phyloP scores from a whole-genome alignment of 2,329 filamentous ascomycete species.

The Neofusicoccum parvum region DNA sequence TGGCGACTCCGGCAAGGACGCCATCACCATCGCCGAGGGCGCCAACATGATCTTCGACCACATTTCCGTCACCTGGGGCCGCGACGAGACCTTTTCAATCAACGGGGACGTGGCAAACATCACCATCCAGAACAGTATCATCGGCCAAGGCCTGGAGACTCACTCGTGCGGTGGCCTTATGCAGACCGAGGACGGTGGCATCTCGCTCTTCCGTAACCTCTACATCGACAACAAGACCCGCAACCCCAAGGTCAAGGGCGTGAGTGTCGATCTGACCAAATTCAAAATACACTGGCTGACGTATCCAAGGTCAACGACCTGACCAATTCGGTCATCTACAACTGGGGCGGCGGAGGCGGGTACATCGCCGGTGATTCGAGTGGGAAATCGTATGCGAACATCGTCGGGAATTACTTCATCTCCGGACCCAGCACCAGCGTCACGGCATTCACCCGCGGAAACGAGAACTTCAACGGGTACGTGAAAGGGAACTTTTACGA shows the following conservation, averaged over 20 bases:
- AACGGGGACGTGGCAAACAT: constrained; percentile 50
- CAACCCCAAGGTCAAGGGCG: constrained; percentile 48
- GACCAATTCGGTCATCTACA: constrained; percentile 55
- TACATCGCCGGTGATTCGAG: constrained; percentile 58
- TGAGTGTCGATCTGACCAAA: too few species aligned
- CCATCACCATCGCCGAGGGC: constrained; percentile 56
- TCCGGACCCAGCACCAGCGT: constrained; percentile 54
- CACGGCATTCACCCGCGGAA: constrained; percentile 58
- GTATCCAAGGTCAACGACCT: constrained; percentile 61
- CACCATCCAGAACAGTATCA: constrained; percentile 57
- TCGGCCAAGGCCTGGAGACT: constrained; percentile 56
- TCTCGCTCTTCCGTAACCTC: constrained; percentile 57
- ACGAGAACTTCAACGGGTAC: constrained; percentile 56
- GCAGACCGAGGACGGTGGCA: constrained; percentile 50
- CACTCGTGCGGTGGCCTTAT: constrained; percentile 57
- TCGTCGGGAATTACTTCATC: constrained; percentile 62
- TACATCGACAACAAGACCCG: constrained; percentile 62
- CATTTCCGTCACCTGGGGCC: constrained; percentile 57
- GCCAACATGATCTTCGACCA: constrained; percentile 61
- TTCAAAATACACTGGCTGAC: not conserved
- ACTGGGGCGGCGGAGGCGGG: constrained; percentile 57
- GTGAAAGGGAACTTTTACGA: constrained; percentile 58
- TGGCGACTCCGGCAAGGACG: constrained; percentile 57
- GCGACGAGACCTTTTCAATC: constrained; percentile 59
- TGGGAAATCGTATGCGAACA: constrained; percentile 53